Evolutionary conservation across 345 rosid species (phyloP).

Genomic region (Linum lewisii): DNA sequence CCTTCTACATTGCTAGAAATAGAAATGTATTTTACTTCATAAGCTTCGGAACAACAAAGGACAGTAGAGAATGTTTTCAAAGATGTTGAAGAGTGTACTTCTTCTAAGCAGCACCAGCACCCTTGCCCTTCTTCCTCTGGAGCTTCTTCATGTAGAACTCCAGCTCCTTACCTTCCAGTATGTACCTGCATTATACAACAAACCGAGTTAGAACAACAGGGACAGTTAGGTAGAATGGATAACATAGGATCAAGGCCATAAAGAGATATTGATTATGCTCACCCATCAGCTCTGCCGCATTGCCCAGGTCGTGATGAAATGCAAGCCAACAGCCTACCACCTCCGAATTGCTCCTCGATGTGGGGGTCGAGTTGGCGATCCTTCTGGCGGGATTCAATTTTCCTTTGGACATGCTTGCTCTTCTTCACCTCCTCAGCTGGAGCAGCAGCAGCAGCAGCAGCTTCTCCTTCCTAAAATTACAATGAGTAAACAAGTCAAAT

Average conservation of each 20-base stretch:
- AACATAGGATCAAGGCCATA: neutral
- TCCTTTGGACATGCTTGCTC: conserved; percentile 46
- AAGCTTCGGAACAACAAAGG: too few relatives aligned
- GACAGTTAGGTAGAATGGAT: neutral
- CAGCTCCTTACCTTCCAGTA: conserved; percentile 1
- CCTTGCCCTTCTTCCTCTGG: conserved; percentile 4
- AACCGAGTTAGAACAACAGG: neutral
- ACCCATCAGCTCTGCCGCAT: conserved; percentile 80
- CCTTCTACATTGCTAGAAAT: too few relatives aligned
- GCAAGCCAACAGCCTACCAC: conserved; percentile 59
- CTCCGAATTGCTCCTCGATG: conserved; percentile 60
- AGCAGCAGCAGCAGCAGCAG: conserved; percentile 40
- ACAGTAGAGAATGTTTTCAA: too few relatives aligned
- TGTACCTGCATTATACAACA: too few relatives aligned
- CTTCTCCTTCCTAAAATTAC: neutral
- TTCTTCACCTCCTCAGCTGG: conserved; percentile 46
- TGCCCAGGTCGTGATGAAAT: conserved; percentile 77
- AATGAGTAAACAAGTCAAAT: neutral
- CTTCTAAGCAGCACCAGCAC: neutral
- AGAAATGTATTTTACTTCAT: too few relatives aligned
- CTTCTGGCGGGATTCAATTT: conserved; percentile 43
- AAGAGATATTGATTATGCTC: conserved; percentile 1
- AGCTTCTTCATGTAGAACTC: too few relatives aligned
- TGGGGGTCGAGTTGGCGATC: conserved; percentile 48
- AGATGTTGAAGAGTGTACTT: too few relatives aligned